phyloP scores from a whole-genome alignment of 805 yeast species.

The Wickerhamiella bombiphila region DNA sequence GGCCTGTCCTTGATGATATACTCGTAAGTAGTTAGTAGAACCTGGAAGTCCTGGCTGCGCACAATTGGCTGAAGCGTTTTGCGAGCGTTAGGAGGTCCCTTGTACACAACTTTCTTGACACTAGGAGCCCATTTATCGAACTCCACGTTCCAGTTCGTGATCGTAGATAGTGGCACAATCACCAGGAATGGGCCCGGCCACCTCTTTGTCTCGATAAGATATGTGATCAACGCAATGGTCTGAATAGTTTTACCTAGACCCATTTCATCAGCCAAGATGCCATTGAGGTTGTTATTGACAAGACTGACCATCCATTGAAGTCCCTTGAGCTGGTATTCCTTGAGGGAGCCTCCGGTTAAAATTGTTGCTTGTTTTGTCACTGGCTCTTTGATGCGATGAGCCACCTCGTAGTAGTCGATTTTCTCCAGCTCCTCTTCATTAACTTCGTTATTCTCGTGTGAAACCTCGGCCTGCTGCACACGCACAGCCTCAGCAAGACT shows the following conservation, averaged over 20 bases:
- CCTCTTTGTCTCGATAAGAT: slow-evolving; percentile 61
- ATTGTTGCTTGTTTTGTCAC: slow-evolving; percentile 69
- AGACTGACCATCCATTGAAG: slow-evolving; percentile 97
- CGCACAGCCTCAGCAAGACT: slow-evolving; percentile 83
- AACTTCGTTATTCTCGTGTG: slow-evolving; percentile 4
- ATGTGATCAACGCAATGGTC: slow-evolving; percentile 73
- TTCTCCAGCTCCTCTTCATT: slow-evolving; percentile 30
- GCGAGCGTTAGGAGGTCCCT: slow-evolving; percentile 84
- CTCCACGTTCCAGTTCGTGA: slow-evolving; percentile 91
- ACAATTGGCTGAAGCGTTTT: slow-evolving; percentile 58
- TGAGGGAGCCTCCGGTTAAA: slow-evolving; percentile 77
- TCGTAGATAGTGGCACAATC: slow-evolving; percentile 85
- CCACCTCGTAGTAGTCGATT: slow-evolving; percentile 82
- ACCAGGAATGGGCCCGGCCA: slow-evolving; percentile 78
- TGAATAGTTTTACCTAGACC: slow-evolving; percentile 97
- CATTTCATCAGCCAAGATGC: slow-evolving; percentile 97
- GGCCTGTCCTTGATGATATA: slow-evolving; percentile 85
- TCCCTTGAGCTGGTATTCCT: slow-evolving; percentile 89
- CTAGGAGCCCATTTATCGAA: slow-evolving; percentile 97
- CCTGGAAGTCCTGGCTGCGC: slow-evolving; percentile 71
- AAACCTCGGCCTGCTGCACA: slow-evolving; percentile 47
- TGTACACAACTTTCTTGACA: slow-evolving; percentile 67
- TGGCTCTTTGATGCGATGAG: slow-evolving; percentile 73
- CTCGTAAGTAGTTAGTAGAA: slow-evolving; percentile 83
- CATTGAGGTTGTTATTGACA: slow-evolving; percentile 83